Base-by-base conservation (phyloP, 2,329 filamentous ascomycete genomes). In the Botrytis medusae region DNA sequence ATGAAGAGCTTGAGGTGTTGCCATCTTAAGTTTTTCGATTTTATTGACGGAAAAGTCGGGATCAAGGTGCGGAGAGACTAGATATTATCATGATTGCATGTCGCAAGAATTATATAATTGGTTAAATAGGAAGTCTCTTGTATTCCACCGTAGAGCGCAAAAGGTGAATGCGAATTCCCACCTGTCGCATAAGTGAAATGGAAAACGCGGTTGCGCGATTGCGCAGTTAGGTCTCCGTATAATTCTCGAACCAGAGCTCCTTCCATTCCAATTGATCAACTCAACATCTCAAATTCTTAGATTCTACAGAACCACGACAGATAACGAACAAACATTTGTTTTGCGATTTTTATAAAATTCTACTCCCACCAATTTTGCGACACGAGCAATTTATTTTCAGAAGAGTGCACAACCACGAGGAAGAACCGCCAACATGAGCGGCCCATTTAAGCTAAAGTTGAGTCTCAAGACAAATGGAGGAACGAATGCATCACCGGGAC, bases 1-100 rank as follows among this genome's bases (percentile, higher is more conserved):
- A 84, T 92, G 88, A 67, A 92, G 85, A 75, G 85, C 83, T 72
- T 83, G 82, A 63, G 84, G 82, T 82, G 86, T 86, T 73, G 79
- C 72, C 80, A 77, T 83, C 62, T 76, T 74, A 63, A 61, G 74
- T 65, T 64, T 37, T 59, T 71, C 37, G 10, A 44, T 44, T 48
- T 12, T 57, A 68, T 44, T 60, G 59, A 48, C 60, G 57, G 71
- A 73, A 74, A 71, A 73, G 73, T 76, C 74, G 75, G 73, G 59
- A 70, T 77, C 72, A 78, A 74, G 76, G 72, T 68, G 71, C 69
- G 20, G 63, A 70, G 44, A 69, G 73, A 40, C 25, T 75, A n/a
- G 73, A 77, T 71, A 61, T 48, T 75, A 74, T 76, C 79, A 80
- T 80, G 76, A 75, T 75, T 74, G 76, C 62, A 25, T 69, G 40